A percentile compares a stretch with the other conserved stretches of the same genome.
phyloP scores from a whole-genome alignment of 2,329 filamentous ascomycete genomes.

The Curvularia spicifera region DNA sequence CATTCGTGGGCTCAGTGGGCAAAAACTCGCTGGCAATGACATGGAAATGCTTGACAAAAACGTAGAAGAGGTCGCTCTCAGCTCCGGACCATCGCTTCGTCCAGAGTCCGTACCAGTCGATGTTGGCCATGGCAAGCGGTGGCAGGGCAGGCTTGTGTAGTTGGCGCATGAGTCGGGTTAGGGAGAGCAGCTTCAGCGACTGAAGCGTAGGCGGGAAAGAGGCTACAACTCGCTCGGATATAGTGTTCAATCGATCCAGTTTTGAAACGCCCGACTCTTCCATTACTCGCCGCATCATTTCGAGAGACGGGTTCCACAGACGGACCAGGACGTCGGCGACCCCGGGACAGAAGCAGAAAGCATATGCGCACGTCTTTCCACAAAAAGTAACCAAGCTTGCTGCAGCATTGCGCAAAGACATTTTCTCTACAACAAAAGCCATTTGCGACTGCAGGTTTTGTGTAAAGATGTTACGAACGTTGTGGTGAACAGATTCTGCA shows the following conservation, averaged over 20 bases:
- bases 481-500: conserved; percentile 80
- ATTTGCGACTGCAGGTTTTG: conserved; percentile 84
- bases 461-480: conserved; percentile 84
- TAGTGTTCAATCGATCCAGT: conserved; percentile 57
- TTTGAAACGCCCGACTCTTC: conserved; percentile 68
- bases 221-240: conserved; percentile 68
- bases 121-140: conserved; percentile 71
- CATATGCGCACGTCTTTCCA: conserved; percentile 88
- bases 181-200: conserved; percentile 65
- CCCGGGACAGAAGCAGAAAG: conserved; percentile 89
- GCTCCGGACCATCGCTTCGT: conserved; percentile 82
- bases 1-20: conserved; percentile 55
- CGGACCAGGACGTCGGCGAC: conserved; percentile 83
- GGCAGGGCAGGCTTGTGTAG: conserved; percentile 70
- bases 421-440: conserved; percentile 84
- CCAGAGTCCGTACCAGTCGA: conserved; percentile 89
- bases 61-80: conserved; percentile 88
- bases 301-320: conserved; percentile 76
- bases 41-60: conserved; percentile 89
- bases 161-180: conserved; percentile 64
- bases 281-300: conserved; percentile 73
- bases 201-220: conserved; percentile 73
- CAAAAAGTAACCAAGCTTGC: conserved; percentile 77
- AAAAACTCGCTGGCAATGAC: conserved; percentile 73
- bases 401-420: conserved; percentile 77